Evolutionary conservation across 345 rosid genomes (phyloP).

Genomic region (Fremontodendron californicum): DNA sequence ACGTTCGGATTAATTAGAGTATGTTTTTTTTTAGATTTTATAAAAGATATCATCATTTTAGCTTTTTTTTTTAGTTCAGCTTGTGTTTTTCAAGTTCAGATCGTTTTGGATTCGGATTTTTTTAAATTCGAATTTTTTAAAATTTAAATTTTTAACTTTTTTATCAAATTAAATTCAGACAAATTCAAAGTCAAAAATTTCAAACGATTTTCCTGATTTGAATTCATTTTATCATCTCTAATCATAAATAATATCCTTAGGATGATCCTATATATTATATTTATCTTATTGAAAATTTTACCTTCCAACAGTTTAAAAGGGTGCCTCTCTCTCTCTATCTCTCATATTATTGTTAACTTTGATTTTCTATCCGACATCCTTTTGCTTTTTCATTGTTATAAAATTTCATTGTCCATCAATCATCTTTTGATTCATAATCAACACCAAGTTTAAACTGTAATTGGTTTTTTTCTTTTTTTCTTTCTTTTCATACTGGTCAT

Average conservation of each 20-base stretch:
- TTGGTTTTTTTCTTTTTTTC: no score
- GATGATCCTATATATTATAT: background rate
- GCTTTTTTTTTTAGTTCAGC: no score
- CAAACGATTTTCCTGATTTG: no score
- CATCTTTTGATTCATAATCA: background rate
- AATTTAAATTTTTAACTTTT: no score
- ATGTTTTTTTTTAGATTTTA: no score
- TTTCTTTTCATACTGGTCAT: background rate
- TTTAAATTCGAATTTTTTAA: no score
- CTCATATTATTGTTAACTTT: background rate
- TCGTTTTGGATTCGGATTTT: no score
- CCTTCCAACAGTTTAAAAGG: background rate
- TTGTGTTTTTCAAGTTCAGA: no score
- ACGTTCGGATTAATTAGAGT: no score
- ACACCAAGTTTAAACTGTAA: background rate
- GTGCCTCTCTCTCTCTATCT: background rate
- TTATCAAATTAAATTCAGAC: background rate
- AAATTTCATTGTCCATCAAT: slow-evolving; percentile 1
- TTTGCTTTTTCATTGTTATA: background rate
- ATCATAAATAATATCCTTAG: background rate
- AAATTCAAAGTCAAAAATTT: background rate
- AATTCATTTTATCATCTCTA: background rate
- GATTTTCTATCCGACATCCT: background rate
- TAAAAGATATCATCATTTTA: no score
- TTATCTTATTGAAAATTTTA: background rate